Evolutionary conservation across 805 yeast genomes (phyloP), one percentile per base, ranked within the genome.

Genomic region (Ogataea pignaliae): DNA sequence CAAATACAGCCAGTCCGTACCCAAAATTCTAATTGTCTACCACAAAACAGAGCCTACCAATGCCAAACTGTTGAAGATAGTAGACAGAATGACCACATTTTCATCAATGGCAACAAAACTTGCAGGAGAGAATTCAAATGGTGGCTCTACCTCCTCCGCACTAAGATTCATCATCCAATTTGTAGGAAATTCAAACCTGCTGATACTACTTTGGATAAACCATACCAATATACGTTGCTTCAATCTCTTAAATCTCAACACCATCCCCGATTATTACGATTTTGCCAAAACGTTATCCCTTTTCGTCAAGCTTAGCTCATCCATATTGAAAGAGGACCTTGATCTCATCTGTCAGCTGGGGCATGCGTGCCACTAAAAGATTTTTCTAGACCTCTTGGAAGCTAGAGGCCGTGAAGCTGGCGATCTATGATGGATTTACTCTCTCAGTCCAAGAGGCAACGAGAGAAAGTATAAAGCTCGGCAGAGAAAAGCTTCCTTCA

Each of bases 301-400:
- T 29, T 53, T 53, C 18, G 26, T 41, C 14, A 33, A 36, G 10
- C 3, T 41, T 11, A 15, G 26, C 15, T 26, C 37, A 10, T 32
- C 39, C 28, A n/a, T 37, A 32, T 15, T 26, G 12, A 18, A 30
- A n/a, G 21, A 34, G 29, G 34, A 40, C 26, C 37, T 11, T 9
- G 9, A 38, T 29, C 34, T 17, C 5, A 5, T 12, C 33, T 30
- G 33, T 9, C 14, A 13, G 4, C 4, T 4, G 34, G 37, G 28
- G 39, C 30, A 34, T 44, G 30, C 26, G 26, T 4, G 26, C 7
- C 37, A 34, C 33, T 34, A 29, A 44, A 45, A 47, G 55, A 52
- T 52, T 52, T 52, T 52, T 52, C 55, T 52, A 52, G 55, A 52
- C 21, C 38, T 21, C 21, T 33, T 8, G 3, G 21, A 45, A n/a